Evolutionary conservation across 352 stramenopile species (phyloP).

Genomic region (Lagenidium sp.): DNA sequence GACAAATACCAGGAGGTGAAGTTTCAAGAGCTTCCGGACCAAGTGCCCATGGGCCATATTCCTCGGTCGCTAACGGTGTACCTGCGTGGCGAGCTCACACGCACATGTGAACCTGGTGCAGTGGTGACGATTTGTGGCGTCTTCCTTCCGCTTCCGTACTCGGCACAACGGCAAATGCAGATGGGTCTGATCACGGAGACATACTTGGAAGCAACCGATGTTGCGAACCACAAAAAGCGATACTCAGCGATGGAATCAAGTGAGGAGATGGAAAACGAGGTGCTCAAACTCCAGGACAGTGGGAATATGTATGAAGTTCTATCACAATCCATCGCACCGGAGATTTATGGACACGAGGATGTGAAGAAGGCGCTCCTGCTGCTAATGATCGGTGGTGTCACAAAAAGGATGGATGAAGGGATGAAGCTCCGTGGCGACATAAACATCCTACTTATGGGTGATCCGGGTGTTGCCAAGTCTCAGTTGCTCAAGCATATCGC

Average conservation of each 20-base stretch:
- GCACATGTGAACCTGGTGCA: slow-evolving; percentile 92
- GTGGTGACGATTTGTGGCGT: slow-evolving; percentile 96
- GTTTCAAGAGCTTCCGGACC: slow-evolving; percentile 90
- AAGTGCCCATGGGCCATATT: slow-evolving; percentile 98
- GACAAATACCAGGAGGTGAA: slow-evolving; percentile 99
- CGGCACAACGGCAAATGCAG: slow-evolving; percentile 92
- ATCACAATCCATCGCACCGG: slow-evolving; percentile 94
- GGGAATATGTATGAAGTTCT: slow-evolving; percentile 90
- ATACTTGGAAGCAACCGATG: slow-evolving; percentile 94
- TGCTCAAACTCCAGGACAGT: slow-evolving; percentile 60
- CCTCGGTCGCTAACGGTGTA: slow-evolving; percentile 92
- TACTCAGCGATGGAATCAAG: slow-evolving; percentile 91
- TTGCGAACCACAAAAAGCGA: slow-evolving; percentile 96
- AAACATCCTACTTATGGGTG: slow-evolving; percentile 98
- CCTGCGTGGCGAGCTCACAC: slow-evolving; percentile 87
- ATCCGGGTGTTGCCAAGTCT: slow-evolving; percentile 98
- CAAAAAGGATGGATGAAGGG: slow-evolving; percentile 86
- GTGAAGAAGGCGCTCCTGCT: slow-evolving; percentile 99
- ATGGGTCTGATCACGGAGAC: slow-evolving; percentile 97
- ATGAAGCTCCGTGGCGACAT: slow-evolving; percentile 98
- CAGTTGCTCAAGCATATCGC: slow-evolving; percentile 99
- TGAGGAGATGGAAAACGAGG: slow-evolving; percentile 74
- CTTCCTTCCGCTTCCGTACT: slow-evolving; percentile 92
- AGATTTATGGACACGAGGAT: slow-evolving; percentile 99
- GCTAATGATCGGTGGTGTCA: slow-evolving; percentile 93